Percentiles rank a stretch among this genome's conserved stretches.
Conservation (phyloP, 805 yeast genomes). For the Hanseniaspora thailandica region DNA sequence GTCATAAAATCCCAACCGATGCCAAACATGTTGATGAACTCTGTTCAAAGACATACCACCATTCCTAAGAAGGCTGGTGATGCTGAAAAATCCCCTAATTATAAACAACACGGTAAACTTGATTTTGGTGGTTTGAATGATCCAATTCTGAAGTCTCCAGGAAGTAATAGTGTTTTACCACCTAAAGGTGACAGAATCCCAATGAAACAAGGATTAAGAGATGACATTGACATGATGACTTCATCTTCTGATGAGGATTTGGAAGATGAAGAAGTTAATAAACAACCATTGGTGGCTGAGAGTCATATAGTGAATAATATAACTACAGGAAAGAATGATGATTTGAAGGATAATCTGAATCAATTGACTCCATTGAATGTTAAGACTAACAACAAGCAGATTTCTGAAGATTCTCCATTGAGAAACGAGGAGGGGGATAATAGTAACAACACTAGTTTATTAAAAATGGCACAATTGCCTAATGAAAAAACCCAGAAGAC, state of each 20-base stretch:
- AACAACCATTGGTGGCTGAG: not conserved
- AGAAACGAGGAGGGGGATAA: constrained; percentile 15
- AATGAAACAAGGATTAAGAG: constrained; percentile 25
- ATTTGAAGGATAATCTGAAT: constrained; percentile 14
- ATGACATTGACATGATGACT: constrained; percentile 17
- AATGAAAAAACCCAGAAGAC: constrained; percentile 22
- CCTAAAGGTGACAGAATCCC: constrained; percentile 28
- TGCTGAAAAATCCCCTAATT: not conserved
- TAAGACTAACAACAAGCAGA: constrained; percentile 25
- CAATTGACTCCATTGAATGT: constrained; percentile 28
- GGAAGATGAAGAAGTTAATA: constrained; percentile 15
- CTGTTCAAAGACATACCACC: constrained; percentile 22
- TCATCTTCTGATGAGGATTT: constrained; percentile 19
- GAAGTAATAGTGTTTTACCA: constrained; percentile 23
- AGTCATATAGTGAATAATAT: not conserved
- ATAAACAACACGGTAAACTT: constrained; percentile 10
- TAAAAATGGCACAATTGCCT: constrained; percentile 27
- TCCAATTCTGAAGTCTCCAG: constrained; percentile 20
- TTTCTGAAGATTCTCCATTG: constrained; percentile 18
- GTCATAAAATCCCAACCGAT: constrained; percentile 17
- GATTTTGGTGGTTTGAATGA: constrained; percentile 8
- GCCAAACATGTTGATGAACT: constrained; percentile 21
- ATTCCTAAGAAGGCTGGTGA: constrained; percentile 19
- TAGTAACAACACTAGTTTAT: constrained; percentile 1
- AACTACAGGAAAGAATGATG: not conserved